phyloP scores from a whole-genome alignment of 1,139 yeast genomes.

The Suhomyces bribrorum region DNA sequence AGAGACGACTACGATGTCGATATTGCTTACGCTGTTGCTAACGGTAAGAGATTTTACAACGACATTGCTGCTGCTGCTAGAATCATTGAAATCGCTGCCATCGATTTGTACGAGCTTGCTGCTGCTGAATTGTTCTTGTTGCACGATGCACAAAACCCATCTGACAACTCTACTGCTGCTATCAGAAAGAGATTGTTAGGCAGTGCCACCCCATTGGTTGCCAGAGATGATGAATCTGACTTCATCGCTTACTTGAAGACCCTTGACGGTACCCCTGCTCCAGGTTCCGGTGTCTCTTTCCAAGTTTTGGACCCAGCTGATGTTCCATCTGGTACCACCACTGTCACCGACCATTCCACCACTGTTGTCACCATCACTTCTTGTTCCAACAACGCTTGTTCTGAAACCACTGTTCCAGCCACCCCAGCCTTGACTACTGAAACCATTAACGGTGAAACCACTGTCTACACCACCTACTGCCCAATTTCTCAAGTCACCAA shows the following conservation, averaged over 20 bases:
- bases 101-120: conserved; percentile 24
- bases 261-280: conserved; percentile 29
- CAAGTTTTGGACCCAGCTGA: conserved; percentile 27
- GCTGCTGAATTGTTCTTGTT: conserved; percentile 34
- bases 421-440: conserved; percentile 19
- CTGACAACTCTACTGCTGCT: conserved; percentile 44
- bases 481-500: conserved; percentile 29
- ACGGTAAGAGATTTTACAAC: conserved; percentile 28
- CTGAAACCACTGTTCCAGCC: conserved; percentile 17
- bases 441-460: conserved; percentile 15
- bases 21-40: conserved; percentile 38
- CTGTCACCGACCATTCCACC: conserved; percentile 8
- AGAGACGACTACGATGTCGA: conserved; percentile 36
- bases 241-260: conserved; percentile 32
- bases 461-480: conserved; percentile 14
- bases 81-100: conserved; percentile 37
- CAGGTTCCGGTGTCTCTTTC: conserved; percentile 17
- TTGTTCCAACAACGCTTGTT: conserved; percentile 23
- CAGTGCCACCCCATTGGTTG: conserved; percentile 12
- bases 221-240: conserved; percentile 35
- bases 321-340: conserved; percentile 11
- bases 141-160: conserved; percentile 30
- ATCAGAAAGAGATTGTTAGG: conserved; percentile 42
- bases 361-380: conserved; percentile 23
- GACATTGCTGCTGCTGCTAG: conserved; percentile 42